These are phyloP conservation scores for Myxozyma vanderwaltii DNA, from an alignment of 805 yeast species.

Conservation along the genomic window DNA sequence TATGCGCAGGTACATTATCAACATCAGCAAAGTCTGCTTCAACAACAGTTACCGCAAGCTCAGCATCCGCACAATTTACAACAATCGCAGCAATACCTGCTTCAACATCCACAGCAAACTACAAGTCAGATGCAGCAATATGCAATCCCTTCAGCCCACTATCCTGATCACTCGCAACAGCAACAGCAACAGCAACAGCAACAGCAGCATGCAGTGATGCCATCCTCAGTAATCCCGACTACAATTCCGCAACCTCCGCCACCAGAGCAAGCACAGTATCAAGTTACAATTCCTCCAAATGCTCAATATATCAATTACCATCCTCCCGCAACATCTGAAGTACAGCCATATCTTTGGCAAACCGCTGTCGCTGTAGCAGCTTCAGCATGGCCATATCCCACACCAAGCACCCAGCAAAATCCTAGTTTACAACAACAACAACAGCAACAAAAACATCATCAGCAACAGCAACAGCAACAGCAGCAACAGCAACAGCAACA, in stretches of 20 bases:
- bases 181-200: not conserved
- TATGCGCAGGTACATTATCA: constrained; percentile 16
- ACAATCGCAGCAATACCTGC: not conserved
- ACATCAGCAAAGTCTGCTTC: not conserved
- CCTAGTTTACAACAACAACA: no score
- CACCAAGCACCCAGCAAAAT: not conserved
- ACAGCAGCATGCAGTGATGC: no score
- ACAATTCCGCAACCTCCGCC: not conserved
- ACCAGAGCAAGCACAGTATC: constrained; percentile 5
- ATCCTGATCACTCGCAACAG: not conserved
- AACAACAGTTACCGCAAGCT: constrained; percentile 1
- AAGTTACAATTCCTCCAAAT: not conserved
- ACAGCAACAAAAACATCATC: not conserved
- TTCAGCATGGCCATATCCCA: not conserved
- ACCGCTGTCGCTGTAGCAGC: constrained; percentile 4
- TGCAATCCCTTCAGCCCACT: not conserved
- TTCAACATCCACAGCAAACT: not conserved
- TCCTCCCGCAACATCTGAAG: not conserved
- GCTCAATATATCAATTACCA: not conserved
- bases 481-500: not conserved
- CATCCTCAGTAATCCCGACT: not conserved
- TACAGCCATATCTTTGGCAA: constrained; percentile 7
- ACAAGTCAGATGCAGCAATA: not conserved
- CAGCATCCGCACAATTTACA: not conserved
- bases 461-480: constrained; percentile 1